Evolutionary conservation across 345 rosid species (phyloP), one percentile per base, ranked within the genome.

Genomic region (Salix viminalis): DNA sequence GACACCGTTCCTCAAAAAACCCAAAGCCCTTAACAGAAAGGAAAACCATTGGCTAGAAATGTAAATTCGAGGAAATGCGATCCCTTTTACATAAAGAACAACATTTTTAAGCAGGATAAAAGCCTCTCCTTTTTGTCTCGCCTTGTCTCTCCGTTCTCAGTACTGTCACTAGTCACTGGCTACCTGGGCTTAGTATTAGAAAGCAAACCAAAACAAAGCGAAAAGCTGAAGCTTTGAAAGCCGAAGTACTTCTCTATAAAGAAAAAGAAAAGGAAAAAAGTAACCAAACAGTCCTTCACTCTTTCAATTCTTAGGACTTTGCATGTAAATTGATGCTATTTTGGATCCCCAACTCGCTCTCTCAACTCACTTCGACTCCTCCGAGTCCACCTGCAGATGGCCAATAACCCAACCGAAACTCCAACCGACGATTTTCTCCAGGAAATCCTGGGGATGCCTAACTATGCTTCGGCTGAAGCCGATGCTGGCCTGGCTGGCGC

Each of bases 371-470:
- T 37, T 2, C 46, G 70, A 76, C 85, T 83, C 85, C 37, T 15
- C 71, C 64, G 70, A 80, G 80, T 71, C 71, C 39, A 69, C 36
- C 54, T 48, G 79, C 64, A 58, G 11, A 96, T 96, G 99, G 92
- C 99, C 56, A 91, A 88, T 80, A 96, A 94, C 70, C 90, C 88
- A 61, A 83, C 87, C 64, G 95, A 88, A 19, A 75, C 90, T 34
- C 83, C 95, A 4, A 26, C 87, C 34, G 99, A 96, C 78, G 98
- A 96, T 83, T 96, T 96, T 89, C 85, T 96, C 67, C 97, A 91
- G 80, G 98, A 92, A 84, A 89, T 96, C 67, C 94, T 96, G 46
- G 88, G 96, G 66, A 83, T 92, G 58, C 94, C 87, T 23, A 88
- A 80, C 88, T 96, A 90, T 80, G 84, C 86, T 36, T 81, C 93